phyloP scores from a whole-genome alignment of 106 monocot genomes.

The Ottelia alismoides region DNA sequence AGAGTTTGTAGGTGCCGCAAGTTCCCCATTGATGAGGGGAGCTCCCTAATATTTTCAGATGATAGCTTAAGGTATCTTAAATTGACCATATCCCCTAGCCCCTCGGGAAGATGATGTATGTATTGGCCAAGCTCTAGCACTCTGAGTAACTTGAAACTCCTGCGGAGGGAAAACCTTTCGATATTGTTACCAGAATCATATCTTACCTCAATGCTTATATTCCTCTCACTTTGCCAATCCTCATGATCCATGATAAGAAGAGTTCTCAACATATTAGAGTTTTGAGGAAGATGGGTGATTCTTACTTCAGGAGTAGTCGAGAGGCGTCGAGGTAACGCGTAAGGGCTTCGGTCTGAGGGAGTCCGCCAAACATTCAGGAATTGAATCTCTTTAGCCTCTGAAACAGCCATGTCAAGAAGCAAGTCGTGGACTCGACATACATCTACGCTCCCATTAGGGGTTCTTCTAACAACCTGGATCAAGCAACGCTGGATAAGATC shows the following conservation, averaged over 20 bases:
- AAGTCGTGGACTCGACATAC: conserved; percentile 30
- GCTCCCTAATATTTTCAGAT: conserved; percentile 2
- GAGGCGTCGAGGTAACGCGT: not conserved
- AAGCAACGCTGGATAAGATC: conserved; percentile 7
- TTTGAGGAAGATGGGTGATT: too few species aligned
- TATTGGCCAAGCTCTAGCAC: conserved; percentile 14
- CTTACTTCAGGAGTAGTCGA: too few species aligned
- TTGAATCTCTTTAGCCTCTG: conserved; percentile 15
- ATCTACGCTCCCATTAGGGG: too few species aligned
- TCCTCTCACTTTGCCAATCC: too few species aligned
- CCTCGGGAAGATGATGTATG: conserved; percentile 6
- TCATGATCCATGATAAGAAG: too few species aligned
- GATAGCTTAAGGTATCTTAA: conserved; percentile 20
- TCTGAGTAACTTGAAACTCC: conserved; percentile 13
- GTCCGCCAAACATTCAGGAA: not conserved
- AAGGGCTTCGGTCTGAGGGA: too few species aligned
- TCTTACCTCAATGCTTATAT: too few species aligned
- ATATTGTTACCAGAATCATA: too few species aligned
- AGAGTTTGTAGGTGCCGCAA: conserved; percentile 21
- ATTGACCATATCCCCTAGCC: conserved; percentile 22
- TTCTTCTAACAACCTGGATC: conserved; percentile 15
- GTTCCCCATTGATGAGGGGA: conserved; percentile 14
- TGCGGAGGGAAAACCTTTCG: not conserved
- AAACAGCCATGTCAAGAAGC: conserved; percentile 16
- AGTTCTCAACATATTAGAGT: not conserved